Percentiles rank a stretch among this genome's conserved stretches.
Conservation (phyloP, 768 basidiomycete genomes). For the Daedaleopsis sinensis region DNA sequence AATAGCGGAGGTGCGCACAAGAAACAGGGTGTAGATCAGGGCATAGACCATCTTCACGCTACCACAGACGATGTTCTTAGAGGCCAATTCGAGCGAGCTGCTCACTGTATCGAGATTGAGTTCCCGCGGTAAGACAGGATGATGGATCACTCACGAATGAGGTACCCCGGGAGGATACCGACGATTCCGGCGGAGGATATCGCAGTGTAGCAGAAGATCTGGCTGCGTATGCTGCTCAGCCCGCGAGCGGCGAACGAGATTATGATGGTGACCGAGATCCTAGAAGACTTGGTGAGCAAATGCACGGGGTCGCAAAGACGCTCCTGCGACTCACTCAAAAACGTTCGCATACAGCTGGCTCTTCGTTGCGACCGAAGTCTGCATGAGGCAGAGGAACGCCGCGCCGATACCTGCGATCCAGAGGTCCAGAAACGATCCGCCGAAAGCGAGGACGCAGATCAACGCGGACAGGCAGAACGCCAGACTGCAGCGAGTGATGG, state of each 20-base stretch:
- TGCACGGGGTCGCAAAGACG: not conserved
- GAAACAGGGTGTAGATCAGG: conserved; percentile 82
- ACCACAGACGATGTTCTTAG: conserved; percentile 83
- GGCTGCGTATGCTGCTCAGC: conserved; percentile 73
- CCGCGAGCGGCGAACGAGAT: conserved; percentile 84
- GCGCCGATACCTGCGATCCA: conserved; percentile 77
- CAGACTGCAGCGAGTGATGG: conserved; percentile 62
- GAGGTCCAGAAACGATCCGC: conserved; percentile 84
- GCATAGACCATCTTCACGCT: conserved; percentile 89
- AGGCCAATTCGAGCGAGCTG: conserved; percentile 81
- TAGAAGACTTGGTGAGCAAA: conserved; percentile 31
- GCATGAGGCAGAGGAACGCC: conserved; percentile 67
- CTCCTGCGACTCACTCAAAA: conserved; percentile 69
- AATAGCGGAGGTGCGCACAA: conserved; percentile 32
- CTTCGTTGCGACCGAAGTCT: conserved; percentile 73
- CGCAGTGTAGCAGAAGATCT: conserved; percentile 89
- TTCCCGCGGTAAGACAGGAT: not conserved
- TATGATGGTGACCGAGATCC: conserved; percentile 80
- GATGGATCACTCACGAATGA: conserved; percentile 58
- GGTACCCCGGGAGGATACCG: conserved; percentile 87
- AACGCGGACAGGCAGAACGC: conserved; percentile 73
- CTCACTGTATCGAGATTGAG: conserved; percentile 51
- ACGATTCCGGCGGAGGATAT: conserved; percentile 89
- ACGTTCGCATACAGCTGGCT: conserved; percentile 87
- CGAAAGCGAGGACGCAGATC: conserved; percentile 86